Conservation (phyloP, 495 filamentous ascomycete genomes). For the Oidiodendron maius region DNA sequence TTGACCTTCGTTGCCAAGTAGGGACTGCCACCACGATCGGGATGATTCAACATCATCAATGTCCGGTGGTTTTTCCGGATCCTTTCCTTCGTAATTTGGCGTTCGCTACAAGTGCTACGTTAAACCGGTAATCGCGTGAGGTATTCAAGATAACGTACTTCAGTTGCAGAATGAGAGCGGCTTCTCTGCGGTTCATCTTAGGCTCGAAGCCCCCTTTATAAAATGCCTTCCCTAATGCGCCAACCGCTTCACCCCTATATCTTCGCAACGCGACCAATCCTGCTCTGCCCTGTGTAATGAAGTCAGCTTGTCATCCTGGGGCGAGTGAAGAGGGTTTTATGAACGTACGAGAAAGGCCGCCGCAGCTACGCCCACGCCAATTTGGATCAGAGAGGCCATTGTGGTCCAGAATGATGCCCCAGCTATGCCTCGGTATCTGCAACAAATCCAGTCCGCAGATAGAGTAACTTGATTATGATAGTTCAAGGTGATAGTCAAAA, state of each 20-base stretch:
- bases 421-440: neutral
- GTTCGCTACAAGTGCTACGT: slow-evolving; percentile 52
- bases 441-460: no score
- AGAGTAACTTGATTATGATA: no score
- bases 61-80: slow-evolving; percentile 93
- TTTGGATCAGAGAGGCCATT: slow-evolving; percentile 71
- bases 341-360: slow-evolving; percentile 69
- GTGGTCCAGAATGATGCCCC: slow-evolving; percentile 8
- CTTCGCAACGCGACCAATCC: slow-evolving; percentile 82
- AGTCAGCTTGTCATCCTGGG: slow-evolving; percentile 4
- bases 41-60: slow-evolving; percentile 97
- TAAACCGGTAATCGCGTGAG: neutral
- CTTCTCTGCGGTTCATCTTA: slow-evolving; percentile 87
- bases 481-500: no score
- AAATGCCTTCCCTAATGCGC: slow-evolving; percentile 78
- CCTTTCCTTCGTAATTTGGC: slow-evolving; percentile 80
- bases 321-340: neutral
- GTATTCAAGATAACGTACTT: slow-evolving; percentile 51
- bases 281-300: slow-evolving; percentile 67
- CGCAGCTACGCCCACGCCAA: slow-evolving; percentile 71
- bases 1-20: slow-evolving; percentile 97
- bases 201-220: slow-evolving; percentile 98
- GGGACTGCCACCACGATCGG: slow-evolving; percentile 92
- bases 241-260: slow-evolving; percentile 65
- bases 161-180: slow-evolving; percentile 83